Evolutionary conservation across 345 rosid species (phyloP), one percentile per base, ranked within the genome.

Genomic region (Boechera divaricarpa): DNA sequence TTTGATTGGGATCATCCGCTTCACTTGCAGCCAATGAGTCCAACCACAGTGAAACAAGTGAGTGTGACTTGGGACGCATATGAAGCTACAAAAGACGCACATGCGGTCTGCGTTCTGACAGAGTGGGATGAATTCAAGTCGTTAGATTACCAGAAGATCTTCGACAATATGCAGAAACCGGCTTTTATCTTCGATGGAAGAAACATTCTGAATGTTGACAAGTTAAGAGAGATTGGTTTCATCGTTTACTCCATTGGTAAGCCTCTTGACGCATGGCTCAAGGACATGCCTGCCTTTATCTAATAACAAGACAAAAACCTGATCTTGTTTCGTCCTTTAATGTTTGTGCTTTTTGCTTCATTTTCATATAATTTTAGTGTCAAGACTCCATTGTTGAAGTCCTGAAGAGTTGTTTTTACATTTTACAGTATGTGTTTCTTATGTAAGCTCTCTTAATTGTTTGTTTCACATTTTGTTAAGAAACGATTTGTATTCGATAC

Each of bases 1-100:
- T 93, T 93, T 60, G 98, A 91, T 44, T 93, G 95, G 98, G 98
- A 93, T 75, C 98, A 93, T 76, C 98, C 98, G 0, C 82, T 85
- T 75, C 97, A 91, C 82, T 88, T 93, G 74, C 98, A 93, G 83
- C 98, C 98, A 8, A 88, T 87, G 95, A 90, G 94, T 61, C 97
- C 93, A 45, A 78, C 93, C 42, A 82, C 89, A 0, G 91, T 89
- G 74, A 89, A 89, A 86, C 97, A 91, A 86, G 98, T 93, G 63
- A 79, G 63, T 8, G 85, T 86, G 35, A 89, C 83, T 7, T 89
- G 94, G 93, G 90, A 91, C 45, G 98, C 98, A 7, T 93, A 91
- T n/a, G 90, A 82, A 68, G 97, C 98, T 52, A 82, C 89, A 4
- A 93, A 88, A 82, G 90, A 79, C 61, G 98, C 98, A 5, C 98